phyloP scores from a whole-genome alignment of 1,284 basidiomycete genomes.

The Apiotrichum mycotoxinovorans region DNA sequence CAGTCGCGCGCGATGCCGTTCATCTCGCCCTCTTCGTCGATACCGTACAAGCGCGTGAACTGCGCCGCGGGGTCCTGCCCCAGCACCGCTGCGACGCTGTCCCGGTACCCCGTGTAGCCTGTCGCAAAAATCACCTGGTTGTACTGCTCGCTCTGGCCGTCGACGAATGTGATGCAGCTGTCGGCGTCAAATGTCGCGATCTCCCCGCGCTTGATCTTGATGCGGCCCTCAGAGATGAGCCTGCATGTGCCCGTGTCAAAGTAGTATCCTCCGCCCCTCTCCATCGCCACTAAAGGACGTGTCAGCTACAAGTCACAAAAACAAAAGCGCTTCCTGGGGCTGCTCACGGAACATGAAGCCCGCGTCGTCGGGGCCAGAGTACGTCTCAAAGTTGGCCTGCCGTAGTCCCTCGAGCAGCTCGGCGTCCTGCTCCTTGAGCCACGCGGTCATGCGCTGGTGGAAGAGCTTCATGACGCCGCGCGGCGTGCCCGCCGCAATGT shows the following conservation, averaged over 20 bases:
- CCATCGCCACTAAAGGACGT: background rate
- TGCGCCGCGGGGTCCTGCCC: constrained; percentile 55
- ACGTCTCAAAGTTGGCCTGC: constrained; percentile 56
- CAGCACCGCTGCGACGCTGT: constrained; percentile 53
- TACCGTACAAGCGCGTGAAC: constrained; percentile 58
- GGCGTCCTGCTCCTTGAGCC: constrained; percentile 57
- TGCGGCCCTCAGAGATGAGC: constrained; percentile 64
- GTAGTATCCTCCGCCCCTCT: constrained; percentile 49
- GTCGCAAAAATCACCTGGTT: constrained; percentile 69
- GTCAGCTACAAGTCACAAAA: background rate
- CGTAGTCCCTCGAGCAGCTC: constrained; percentile 54
- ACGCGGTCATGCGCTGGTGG: constrained; percentile 52
- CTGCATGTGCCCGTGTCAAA: constrained; percentile 60
- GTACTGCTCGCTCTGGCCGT: constrained; percentile 62
- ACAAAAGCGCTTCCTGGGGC: too few species aligned
- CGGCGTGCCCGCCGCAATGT: constrained; percentile 14
- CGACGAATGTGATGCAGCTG: constrained; percentile 60
- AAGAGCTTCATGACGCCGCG: constrained; percentile 52
- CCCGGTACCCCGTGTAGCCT: constrained; percentile 53
- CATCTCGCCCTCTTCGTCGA: constrained; percentile 61
- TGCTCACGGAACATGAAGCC: constrained; percentile 16
- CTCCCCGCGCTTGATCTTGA: constrained; percentile 67
- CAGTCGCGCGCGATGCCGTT: constrained; percentile 55
- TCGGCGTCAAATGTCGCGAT: constrained; percentile 53
- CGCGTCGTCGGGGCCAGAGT: constrained; percentile 57